Percentiles rank a stretch among this genome's conserved stretches.
Evolutionary conservation across 1,284 basidiomycete species (phyloP).

Genomic region (Grifola frondosa): DNA sequence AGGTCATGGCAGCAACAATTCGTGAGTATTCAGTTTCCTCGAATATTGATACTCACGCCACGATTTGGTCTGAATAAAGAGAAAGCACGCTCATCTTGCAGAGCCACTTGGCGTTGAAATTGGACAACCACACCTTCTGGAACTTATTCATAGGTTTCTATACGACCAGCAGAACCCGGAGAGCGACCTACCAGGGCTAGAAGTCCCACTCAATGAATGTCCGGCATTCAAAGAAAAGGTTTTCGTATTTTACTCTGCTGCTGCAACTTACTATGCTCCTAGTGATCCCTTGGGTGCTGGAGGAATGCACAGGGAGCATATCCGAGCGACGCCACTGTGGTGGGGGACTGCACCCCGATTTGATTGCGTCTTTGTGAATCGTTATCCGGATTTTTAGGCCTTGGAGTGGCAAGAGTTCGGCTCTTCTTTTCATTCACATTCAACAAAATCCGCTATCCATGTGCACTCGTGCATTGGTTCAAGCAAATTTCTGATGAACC

Average conservation of each 20-base stretch:
- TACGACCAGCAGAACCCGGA: slow-evolving; percentile 10
- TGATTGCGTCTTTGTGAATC: slow-evolving; percentile 19
- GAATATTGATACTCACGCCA: background rate
- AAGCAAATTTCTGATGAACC: slow-evolving; percentile 7
- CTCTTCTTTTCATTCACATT: slow-evolving; percentile 8
- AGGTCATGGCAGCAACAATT: background rate
- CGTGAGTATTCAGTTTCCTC: slow-evolving; percentile 3
- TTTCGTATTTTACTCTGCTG: slow-evolving; percentile 12
- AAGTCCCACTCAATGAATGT: background rate
- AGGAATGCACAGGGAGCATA: slow-evolving; percentile 24
- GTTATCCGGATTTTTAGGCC: background rate
- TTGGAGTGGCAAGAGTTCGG: slow-evolving; percentile 1
- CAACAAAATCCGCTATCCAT: slow-evolving; percentile 6
- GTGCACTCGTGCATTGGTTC: slow-evolving; percentile 23
- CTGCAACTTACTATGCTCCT: slow-evolving; percentile 22
- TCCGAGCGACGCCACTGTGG: slow-evolving; percentile 19
- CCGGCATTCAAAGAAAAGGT: slow-evolving; percentile 1
- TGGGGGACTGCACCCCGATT: slow-evolving; percentile 3
- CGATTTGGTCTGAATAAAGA: no score
- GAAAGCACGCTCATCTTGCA: background rate
- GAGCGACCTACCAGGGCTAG: background rate
- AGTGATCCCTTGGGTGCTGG: slow-evolving; percentile 23
- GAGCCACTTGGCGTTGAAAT: background rate
- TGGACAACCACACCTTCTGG: slow-evolving; percentile 6
- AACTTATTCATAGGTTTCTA: slow-evolving; percentile 10